Conservation (phyloP, 169 alveolate genomes). For the Cryptosporidium canis region DNA sequence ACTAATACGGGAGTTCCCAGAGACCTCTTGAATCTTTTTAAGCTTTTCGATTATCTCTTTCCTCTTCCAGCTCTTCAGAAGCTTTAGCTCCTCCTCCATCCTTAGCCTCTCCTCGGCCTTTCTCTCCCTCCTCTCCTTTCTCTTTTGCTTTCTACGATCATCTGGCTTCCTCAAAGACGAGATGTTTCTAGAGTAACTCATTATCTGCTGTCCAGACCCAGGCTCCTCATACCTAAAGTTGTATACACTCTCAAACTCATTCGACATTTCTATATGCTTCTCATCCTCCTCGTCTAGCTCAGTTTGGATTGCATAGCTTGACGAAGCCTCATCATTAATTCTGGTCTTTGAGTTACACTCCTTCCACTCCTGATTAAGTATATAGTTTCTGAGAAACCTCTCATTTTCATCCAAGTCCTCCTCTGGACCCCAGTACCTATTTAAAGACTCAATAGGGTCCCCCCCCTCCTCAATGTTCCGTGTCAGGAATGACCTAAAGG, state of each 20-base stretch:
- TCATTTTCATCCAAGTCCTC: conserved; percentile 80
- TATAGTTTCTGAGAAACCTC: conserved; percentile 84
- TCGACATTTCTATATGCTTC: conserved; percentile 81
- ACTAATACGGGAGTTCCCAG: conserved; percentile 79
- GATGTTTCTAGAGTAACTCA: conserved; percentile 73
- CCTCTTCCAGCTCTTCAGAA: conserved; percentile 80
- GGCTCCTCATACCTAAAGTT: conserved; percentile 86
- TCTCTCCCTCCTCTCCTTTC: conserved; percentile 80
- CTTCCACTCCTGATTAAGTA: conserved; percentile 85
- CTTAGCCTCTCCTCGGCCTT: conserved; percentile 82
- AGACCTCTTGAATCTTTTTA: conserved; percentile 77
- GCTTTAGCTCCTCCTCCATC: conserved; percentile 82
- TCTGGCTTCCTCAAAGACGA: conserved; percentile 78
- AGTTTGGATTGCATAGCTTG: not conserved
- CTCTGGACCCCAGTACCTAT: conserved; percentile 76
- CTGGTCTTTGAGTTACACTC: conserved; percentile 73
- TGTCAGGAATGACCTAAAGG: conserved; percentile 43
- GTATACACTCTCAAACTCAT: conserved; percentile 84
- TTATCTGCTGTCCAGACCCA: conserved; percentile 74
- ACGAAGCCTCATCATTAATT: conserved; percentile 40
- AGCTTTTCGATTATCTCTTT: conserved; percentile 83
- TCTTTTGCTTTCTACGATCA: conserved; percentile 81
- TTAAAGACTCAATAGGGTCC: conserved; percentile 62
- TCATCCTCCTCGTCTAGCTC: conserved; percentile 86
- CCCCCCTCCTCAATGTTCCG: conserved; percentile 28